A percentile compares a stretch with the other conserved stretches of the same genome.
Evolutionary conservation across 305 asterid species (phyloP).

Genomic region (Fraxinus velutina): DNA sequence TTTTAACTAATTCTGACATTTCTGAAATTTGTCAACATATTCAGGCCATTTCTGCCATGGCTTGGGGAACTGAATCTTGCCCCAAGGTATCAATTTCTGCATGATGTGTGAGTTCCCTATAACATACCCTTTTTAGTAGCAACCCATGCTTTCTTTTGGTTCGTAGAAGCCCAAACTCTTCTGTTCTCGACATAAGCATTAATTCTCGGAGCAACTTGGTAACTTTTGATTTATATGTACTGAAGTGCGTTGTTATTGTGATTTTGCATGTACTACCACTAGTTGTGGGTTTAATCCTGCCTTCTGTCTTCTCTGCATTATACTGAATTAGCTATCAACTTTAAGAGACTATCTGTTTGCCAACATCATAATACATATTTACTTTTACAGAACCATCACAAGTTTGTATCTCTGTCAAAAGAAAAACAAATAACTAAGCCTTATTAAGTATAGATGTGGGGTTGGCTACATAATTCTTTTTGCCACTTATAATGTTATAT

Average conservation of each 20-base stretch:
- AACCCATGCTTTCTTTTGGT: neutral
- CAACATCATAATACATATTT: neutral
- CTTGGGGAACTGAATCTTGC: constrained; percentile 96
- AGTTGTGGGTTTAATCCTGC: neutral
- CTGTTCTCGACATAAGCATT: neutral
- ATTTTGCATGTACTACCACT: neutral
- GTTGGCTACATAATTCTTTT: neutral
- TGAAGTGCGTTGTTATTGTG: neutral
- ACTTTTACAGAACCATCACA: neutral
- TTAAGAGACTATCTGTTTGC: neutral
- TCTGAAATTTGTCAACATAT: constrained; percentile 16
- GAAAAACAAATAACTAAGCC: neutral
- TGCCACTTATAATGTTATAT: neutral
- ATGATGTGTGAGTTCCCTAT: constrained; percentile 9
- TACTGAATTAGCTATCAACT: neutral
- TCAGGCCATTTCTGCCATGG: constrained; percentile 97
- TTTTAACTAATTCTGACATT: constrained; percentile 13
- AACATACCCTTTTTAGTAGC: neutral
- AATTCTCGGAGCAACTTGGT: neutral
- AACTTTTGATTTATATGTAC: neutral
- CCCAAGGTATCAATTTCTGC: constrained; percentile 64
- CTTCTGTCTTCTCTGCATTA: neutral
- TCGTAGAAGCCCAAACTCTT: neutral
- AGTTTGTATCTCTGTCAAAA: neutral
- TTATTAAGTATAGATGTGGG: neutral